Percentiles rank a stretch among this genome's conserved stretches.
Conservation (phyloP, 768 basidiomycete genomes). For the Infundibulicybe gibba region DNA sequence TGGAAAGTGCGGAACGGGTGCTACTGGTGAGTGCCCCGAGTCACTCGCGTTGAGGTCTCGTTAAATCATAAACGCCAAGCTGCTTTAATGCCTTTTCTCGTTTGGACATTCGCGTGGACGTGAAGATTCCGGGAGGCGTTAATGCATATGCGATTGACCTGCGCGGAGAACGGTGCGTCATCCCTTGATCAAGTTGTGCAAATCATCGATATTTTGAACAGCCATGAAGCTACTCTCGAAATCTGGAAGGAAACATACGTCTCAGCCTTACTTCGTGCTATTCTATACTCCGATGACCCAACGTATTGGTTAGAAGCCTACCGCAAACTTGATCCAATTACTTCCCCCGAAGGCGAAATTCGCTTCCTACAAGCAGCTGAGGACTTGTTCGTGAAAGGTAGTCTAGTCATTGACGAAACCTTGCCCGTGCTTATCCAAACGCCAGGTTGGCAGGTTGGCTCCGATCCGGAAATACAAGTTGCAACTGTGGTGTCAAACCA, state of each 20-base stretch:
- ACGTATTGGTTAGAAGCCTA: constrained; percentile 90
- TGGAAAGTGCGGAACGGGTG: constrained; percentile 95
- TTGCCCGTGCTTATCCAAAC: background rate
- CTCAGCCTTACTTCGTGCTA: constrained; percentile 86
- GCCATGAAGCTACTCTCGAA: constrained; percentile 86
- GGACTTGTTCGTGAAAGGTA: constrained; percentile 80
- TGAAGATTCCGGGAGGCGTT: constrained; percentile 97
- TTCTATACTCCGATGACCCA: constrained; percentile 95
- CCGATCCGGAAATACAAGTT: constrained; percentile 98
- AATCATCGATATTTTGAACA: constrained; percentile 19
- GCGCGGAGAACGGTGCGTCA: constrained; percentile 83
- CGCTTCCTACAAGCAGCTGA: constrained; percentile 91
- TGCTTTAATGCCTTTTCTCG: constrained; percentile 99
- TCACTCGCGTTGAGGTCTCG: background rate
- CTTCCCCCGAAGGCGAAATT: constrained; percentile 81
- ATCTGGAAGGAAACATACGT: constrained; percentile 99
- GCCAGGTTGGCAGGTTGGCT: constrained; percentile 96
- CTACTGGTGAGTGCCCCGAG: constrained; percentile 64
- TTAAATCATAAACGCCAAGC: constrained; percentile 29
- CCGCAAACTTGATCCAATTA: constrained; percentile 94
- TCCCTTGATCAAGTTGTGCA: background rate
- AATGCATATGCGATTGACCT: constrained; percentile 91
- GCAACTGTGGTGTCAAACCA: constrained; percentile 97
- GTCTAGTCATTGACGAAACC: background rate
- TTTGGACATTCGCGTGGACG: constrained; percentile 95